Base-by-base conservation (phyloP, 352 stramenopile species). In the Phytopythium vexans region DNA sequence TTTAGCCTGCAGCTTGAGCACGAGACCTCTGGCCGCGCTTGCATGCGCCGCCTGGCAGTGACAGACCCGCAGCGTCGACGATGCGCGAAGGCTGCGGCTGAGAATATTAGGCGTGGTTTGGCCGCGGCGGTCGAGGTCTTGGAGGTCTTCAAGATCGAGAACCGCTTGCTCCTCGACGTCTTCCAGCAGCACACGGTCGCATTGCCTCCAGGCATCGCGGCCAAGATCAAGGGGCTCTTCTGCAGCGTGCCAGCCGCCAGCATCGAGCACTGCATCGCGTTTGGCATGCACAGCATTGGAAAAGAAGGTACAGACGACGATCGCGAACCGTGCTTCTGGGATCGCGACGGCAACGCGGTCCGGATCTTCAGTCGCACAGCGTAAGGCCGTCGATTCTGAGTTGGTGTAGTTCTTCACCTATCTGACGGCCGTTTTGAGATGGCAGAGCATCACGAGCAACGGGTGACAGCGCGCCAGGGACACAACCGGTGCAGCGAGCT, bases 121-220 rank as follows among this genome's bases (percentile, higher is more conserved):
- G 27, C 34, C n/a, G 44, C 34, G 8, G 16, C 35, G 1, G 37
- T 92, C n/a, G 60, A 90, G n/a, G 80, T 94, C 7, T 52, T 81
- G 27, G 74, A 86, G 33, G 84, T 94, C 36, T 94, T 78, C 57
- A 92, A 93, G 47, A 77, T 94, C 51, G 82, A 92, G 46, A 91
- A 94, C 51, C 59, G 61, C 9, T 64, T 67, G 40, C 35, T 92
- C 15, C 46, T 94, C 8, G 53, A 79, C 32, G 55, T 50, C 8
- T 92, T 92, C 37, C 81, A 90, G 52, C 62, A 48, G 12, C 75
- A 74, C 53, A 68, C 75, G 21, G 52, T 40, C 10, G 46, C 57
- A 1, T 41, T 76, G 5, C 14, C 58, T 4, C 44, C 56, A 2
- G 14, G 35, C 0, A 31, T 43, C 0, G 60, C 66, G 9, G 54